phyloP scores from a whole-genome alignment of 2,329 filamentous ascomycete species.

The Cercospora zeina region DNA sequence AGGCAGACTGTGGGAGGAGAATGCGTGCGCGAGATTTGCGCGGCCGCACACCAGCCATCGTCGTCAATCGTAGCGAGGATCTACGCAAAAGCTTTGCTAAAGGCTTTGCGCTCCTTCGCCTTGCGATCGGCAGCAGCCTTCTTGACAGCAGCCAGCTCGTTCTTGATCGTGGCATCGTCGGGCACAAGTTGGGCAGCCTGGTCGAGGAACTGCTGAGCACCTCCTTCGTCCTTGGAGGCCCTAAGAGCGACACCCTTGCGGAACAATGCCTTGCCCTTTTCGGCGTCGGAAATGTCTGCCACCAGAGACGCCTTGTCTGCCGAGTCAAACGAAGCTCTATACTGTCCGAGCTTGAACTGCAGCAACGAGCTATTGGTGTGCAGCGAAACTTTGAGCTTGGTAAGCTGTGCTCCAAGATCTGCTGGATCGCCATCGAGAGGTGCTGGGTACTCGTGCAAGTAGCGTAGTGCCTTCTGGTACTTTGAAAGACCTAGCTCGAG shows the following conservation, averaged over 20 bases:
- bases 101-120: constrained; percentile 88
- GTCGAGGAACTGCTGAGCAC: constrained; percentile 56
- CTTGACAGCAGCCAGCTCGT: constrained; percentile 77
- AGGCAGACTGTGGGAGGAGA: too few relatives aligned
- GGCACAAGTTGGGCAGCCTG: constrained; percentile 55
- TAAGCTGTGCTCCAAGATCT: constrained; percentile 66
- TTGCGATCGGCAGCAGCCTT: constrained; percentile 69
- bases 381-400: constrained; percentile 75
- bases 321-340: constrained; percentile 66
- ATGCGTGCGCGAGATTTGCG: too few relatives aligned
- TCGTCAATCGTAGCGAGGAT: background rate
- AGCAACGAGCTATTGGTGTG: constrained; percentile 88
- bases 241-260: constrained; percentile 75
- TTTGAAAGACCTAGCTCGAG: constrained; percentile 73
- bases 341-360: constrained; percentile 75
- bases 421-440: constrained; percentile 66
- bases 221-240: constrained; percentile 80
- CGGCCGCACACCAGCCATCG: background rate
- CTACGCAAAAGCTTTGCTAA: constrained; percentile 80
- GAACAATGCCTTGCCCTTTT: constrained; percentile 87
- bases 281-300: constrained; percentile 64
- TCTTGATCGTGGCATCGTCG: constrained; percentile 69
- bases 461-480: constrained; percentile 90
- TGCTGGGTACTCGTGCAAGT: constrained; percentile 81
- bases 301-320: constrained; percentile 73